Evolutionary conservation across 2,329 filamentous ascomycete species (phyloP), one percentile per base, ranked within the genome.

Genomic region (Aspergillus piperis): DNA sequence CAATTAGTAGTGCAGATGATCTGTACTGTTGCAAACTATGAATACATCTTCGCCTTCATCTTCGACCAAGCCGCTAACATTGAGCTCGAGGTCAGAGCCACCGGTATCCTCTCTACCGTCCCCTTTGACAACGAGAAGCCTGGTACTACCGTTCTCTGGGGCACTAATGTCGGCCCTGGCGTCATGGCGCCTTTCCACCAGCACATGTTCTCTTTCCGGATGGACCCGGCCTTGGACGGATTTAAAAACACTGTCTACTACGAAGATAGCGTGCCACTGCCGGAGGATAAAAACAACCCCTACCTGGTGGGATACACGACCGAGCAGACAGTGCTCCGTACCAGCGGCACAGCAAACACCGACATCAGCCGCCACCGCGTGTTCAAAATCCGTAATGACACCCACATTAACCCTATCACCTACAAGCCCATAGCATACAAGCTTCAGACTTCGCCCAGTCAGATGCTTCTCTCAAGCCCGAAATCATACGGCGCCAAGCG

Each of bases 111-210:
- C 7, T 87, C 83, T 47, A 89, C 87, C 0, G 84, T 88, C 53
- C 87, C 87, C 1, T 87, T 90, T 64, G 87, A 90, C 63, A 77
- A 79, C 52, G 66, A 75, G n/a, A 83, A 87, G 0, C 54, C 47
- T 58, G 86, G 84, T 25, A 73, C 87, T 42, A 83, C 83, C 5
- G 86, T 90, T 0, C 85, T 86, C 2, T 90, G 85, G 78, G 88
- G 88, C 36, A 91, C 88, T 0, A 84, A 89, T 50, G 87, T 91
- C 2, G 86, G 88, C 57, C 88, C 88, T 0, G 87, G 88, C 38
- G 88, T 89, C 8, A 83, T 91, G 38, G 89, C 88, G 0, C 80
- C 82, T 0, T 86, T 89, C 74, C 90, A 92, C 70, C 90, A 93
- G 71, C 90, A 92, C 75, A 88, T 92, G 72, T 92, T 93, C 77